A percentile compares a stretch with the other conserved stretches of the same genome.
phyloP scores from a whole-genome alignment of 2,329 filamentous ascomycete genomes.

The Claviceps monticola region DNA sequence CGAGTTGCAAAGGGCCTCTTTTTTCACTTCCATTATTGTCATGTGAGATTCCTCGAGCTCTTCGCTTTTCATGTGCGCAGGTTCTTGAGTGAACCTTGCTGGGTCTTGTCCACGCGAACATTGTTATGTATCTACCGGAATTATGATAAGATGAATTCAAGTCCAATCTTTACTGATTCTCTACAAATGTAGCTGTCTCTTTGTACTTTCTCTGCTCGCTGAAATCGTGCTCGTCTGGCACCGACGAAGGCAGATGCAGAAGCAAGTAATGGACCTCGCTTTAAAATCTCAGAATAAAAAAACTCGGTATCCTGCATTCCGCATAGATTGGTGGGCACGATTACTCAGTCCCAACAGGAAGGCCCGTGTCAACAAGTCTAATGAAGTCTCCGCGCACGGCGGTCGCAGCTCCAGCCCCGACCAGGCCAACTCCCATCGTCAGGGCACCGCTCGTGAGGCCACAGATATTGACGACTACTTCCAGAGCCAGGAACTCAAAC shows the following conservation, averaged over 20 bases:
- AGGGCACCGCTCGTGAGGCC: too few relatives aligned
- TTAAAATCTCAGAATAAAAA: conserved; percentile 7
- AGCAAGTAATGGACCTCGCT: conserved; percentile 54
- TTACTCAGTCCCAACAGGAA: conserved; percentile 5
- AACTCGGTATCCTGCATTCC: too few relatives aligned
- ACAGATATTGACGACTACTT: conserved; percentile 2
- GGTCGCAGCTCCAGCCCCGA: conserved; percentile 14
- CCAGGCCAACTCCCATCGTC: too few relatives aligned
- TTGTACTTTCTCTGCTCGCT: conserved; percentile 56
- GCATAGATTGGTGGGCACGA: too few relatives aligned
- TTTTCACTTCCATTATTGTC: conserved; percentile 66
- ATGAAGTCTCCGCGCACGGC: not conserved
- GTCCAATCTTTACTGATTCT: too few relatives aligned
- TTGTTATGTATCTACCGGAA: too few relatives aligned
- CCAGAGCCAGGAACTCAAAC: conserved; percentile 16
- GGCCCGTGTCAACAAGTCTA: not conserved
- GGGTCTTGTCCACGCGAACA: too few relatives aligned
- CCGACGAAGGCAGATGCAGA: conserved; percentile 62
- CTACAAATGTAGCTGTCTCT: conserved; percentile 28
- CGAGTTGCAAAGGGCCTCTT: conserved; percentile 58
- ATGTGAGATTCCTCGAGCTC: conserved; percentile 35
- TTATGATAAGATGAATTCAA: too few relatives aligned
- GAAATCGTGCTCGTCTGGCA: conserved; percentile 56
- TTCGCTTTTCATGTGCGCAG: not conserved
- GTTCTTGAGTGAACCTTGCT: not conserved